phyloP scores from a whole-genome alignment of 495 filamentous ascomycete species.

The Mycothermus thermophilus region DNA sequence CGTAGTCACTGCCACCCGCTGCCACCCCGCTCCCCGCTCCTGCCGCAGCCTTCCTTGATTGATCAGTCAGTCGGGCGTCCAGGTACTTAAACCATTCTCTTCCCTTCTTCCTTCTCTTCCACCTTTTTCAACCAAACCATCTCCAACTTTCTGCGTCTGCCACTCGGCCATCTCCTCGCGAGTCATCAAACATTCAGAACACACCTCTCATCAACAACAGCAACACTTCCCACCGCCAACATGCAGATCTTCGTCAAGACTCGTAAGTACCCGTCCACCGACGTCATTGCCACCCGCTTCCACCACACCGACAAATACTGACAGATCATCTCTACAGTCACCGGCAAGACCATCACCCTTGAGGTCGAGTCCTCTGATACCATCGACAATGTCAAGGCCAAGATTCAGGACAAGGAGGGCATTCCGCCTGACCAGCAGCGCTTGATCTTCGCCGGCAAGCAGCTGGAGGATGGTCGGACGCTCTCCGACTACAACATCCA shows the following conservation, averaged over 20 bases:
- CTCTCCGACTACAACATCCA: slow-evolving; percentile 89
- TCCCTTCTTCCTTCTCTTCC: slow-evolving; percentile 3
- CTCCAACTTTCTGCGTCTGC: slow-evolving; percentile 11
- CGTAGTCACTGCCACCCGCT: slow-evolving; percentile 18
- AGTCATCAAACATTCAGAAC: not conserved
- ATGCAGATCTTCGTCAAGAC: slow-evolving; percentile 99
- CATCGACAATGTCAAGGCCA: too few relatives aligned
- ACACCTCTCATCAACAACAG: slow-evolving; percentile 8
- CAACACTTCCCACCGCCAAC: slow-evolving; percentile 14
- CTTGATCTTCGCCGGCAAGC: slow-evolving; percentile 83
- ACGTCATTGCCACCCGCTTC: slow-evolving; percentile 6
- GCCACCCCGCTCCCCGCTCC: slow-evolving; percentile 18
- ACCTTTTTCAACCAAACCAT: slow-evolving; percentile 5
- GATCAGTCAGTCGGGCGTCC: too few relatives aligned
- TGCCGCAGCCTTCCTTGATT: too few relatives aligned
- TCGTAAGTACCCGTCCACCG: slow-evolving; percentile 56
- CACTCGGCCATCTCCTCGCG: slow-evolving; percentile 13
- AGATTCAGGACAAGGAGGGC: slow-evolving; percentile 83
- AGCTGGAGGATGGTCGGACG: slow-evolving; percentile 74
- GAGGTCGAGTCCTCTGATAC: too few relatives aligned
- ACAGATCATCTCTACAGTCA: too few relatives aligned
- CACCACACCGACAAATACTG: too few relatives aligned
- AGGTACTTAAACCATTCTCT: slow-evolving; percentile 16
- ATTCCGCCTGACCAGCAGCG: slow-evolving; percentile 84
- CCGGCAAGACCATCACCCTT: slow-evolving; percentile 92